Evolutionary conservation across 148 eudicot genomes (phyloP), one percentile per base, ranked within the genome.

Genomic region (Tetragonia tetragonoides): DNA sequence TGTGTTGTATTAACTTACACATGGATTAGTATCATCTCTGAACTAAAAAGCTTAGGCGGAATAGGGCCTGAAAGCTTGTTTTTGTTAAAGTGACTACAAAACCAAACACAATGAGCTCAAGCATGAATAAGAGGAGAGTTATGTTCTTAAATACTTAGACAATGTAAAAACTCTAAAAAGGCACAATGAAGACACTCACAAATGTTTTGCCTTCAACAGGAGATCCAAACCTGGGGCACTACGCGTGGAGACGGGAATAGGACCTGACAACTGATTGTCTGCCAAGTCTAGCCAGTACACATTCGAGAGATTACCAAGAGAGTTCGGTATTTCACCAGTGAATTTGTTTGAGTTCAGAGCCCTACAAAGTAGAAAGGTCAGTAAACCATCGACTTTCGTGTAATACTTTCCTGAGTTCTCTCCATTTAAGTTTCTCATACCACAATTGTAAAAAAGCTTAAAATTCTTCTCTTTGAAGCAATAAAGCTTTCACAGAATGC

Each of bases 241-340:
- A 56, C 44, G 38, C 7, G 89, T 88, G 77, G 98, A 92, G 76
- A 89, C 88, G 66, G 98, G 98, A 63, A 95, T 73, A 44, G 91
- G 21, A 79, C 98, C 96, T 24, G 84, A 87, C 77, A 95, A 76
- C 76, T 91, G 90, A 81, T 95, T 95, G 53, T 92, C 96, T 10
- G 97, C 92, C 59, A 95, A 39, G 81, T 95, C 98, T n/a, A 95
- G 87, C 97, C 97, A 92, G 86, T 89, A 91, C 16, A 95, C 85
- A 59, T 89, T 86, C 20, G 90, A 79, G 23, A 95, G 95, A 21
- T 87, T 88, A 14, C 98, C 97, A 74, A 95, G 83, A 69, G 96
- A 86, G 67, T 84, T 82, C 10, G 98, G 98, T 78, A 95, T 90
- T 51, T 67, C 77, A 28, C 98, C 97, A 23, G 87, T 91, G 20